phyloP scores from a whole-genome alignment of 208 protist species.

The Trypanosoma theileri region DNA sequence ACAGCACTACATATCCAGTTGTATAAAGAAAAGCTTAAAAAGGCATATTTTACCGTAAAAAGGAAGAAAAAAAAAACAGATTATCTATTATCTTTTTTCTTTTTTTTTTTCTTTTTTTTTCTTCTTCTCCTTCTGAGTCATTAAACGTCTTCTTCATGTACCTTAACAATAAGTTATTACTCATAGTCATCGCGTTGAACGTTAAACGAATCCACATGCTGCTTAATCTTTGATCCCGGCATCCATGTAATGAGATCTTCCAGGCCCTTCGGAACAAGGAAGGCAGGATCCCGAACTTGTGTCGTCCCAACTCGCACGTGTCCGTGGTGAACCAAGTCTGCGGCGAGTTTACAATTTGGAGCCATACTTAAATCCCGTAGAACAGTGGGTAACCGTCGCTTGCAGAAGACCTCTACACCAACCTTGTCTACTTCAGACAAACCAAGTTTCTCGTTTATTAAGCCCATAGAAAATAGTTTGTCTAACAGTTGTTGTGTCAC shows the following conservation, averaged over 20 bases:
- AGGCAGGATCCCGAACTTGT: conserved; percentile 87
- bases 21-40: no score
- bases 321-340: conserved; percentile 85
- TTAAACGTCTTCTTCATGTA: no score
- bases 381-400: conserved; percentile 84
- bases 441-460: conserved; percentile 84
- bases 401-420: conserved; percentile 88
- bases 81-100: no score
- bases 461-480: conserved; percentile 90
- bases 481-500: conserved; percentile 90
- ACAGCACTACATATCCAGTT: no score
- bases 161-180: conserved; percentile 29
- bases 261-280: conserved; percentile 80
- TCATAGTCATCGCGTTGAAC: conserved; percentile 85
- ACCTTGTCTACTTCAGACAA: conserved; percentile 90
- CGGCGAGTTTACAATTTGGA: conserved; percentile 83
- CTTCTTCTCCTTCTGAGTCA: no score
- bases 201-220: conserved; percentile 89
- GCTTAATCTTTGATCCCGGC: conserved; percentile 85
- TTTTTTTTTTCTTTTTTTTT: no score
- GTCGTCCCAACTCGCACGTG: conserved; percentile 88
- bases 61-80: no score
- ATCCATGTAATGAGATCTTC: conserved; percentile 91
- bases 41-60: no score
- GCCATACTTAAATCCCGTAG: conserved; percentile 87